Conservation (phyloP, 106 monocot genomes). For the Platanthera guangdongensis region DNA sequence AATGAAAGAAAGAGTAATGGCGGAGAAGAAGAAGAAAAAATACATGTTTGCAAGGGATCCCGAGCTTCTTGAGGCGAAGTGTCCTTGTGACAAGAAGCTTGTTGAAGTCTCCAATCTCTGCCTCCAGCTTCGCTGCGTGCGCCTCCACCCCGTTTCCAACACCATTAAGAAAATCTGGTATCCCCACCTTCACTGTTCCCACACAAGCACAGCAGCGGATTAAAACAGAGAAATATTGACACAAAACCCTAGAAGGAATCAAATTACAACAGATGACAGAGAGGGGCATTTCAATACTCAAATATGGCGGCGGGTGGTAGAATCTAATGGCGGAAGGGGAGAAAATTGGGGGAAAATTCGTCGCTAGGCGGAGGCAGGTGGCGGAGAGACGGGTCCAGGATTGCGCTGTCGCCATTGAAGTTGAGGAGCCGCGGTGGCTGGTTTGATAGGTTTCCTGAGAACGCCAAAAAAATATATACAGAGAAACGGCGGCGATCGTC, state of each 20-base stretch:
- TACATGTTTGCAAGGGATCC: conserved; percentile 61
- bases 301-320: not conserved
- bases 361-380: not conserved
- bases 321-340: not conserved
- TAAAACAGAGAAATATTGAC: not conserved
- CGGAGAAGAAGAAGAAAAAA: not conserved
- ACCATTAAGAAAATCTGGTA: conserved; percentile 50
- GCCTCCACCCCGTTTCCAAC: conserved; percentile 55
- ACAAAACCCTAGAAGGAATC: not conserved
- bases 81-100: conserved; percentile 55
- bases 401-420: not conserved
- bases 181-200: conserved; percentile 50
- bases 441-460: too few species aligned
- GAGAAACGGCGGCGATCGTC: too few species aligned
- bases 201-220: not conserved
- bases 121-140: conserved; percentile 38
- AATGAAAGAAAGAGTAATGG: not conserved
- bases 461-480: too few species aligned
- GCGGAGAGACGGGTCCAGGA: not conserved
- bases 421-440: not conserved
- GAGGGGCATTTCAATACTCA: not conserved
- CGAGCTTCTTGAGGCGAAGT: conserved; percentile 53
- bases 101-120: conserved; percentile 55
- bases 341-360: not conserved
- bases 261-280: not conserved